These are phyloP conservation scores for Kodamaea arcana DNA, from an alignment of 1,139 yeast genomes.

Conservation along the genomic window DNA sequence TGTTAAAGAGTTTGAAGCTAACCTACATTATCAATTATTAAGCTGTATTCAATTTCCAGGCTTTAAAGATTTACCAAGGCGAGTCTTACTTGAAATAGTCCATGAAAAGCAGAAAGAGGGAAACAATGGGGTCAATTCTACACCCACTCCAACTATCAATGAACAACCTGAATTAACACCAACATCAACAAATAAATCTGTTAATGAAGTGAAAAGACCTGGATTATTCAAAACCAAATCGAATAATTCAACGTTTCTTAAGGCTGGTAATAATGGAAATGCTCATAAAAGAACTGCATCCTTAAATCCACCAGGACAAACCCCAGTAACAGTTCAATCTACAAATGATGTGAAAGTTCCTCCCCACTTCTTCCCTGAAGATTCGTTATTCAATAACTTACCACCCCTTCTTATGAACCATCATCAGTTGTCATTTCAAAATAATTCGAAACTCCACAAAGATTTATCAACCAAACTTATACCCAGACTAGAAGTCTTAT, in stretches of 20 bases:
- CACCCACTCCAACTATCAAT: constrained; percentile 5
- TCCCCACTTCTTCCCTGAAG: constrained; percentile 42
- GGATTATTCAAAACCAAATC: constrained; percentile 33
- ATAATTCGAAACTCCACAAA: constrained; percentile 27
- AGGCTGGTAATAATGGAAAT: constrained; percentile 7
- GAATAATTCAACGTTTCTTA: constrained; percentile 19
- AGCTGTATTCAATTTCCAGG: constrained; percentile 59
- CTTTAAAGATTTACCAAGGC: constrained; percentile 31
- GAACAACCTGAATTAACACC: constrained; percentile 2
- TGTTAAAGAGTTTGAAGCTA: constrained; percentile 66
- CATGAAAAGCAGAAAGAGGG: background rate
- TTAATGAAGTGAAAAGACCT: constrained; percentile 21
- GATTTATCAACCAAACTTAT: constrained; percentile 33
- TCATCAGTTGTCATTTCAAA: constrained; percentile 28
- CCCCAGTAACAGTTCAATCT: constrained; percentile 2
- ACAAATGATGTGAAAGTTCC: constrained; percentile 35
- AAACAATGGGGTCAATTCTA: background rate
- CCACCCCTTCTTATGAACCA: constrained; percentile 36
- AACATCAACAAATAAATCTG: constrained; percentile 1
- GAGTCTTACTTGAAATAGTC: constrained; percentile 11
- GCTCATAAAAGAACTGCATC: constrained; percentile 19
- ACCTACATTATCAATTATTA: constrained; percentile 59
- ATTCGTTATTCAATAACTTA: constrained; percentile 31
- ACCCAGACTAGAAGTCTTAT: constrained; percentile 36
- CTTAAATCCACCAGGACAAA: constrained; percentile 7